Evolutionary conservation across 495 filamentous ascomycete genomes (phyloP).

Genomic region (Aspergillus hancockii): DNA sequence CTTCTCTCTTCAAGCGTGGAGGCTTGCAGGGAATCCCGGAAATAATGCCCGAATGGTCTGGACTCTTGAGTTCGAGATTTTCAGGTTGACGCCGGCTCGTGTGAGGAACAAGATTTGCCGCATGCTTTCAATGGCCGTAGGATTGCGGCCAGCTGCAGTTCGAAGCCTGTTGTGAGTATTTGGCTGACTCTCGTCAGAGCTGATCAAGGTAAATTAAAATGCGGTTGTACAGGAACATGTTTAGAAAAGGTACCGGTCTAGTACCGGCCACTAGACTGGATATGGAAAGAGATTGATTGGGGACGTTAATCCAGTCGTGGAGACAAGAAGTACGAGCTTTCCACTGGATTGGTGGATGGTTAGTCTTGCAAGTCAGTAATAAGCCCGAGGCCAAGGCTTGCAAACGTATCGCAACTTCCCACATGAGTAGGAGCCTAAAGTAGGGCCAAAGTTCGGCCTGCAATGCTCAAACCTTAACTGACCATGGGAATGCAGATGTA

Average conservation of each 20-base stretch:
- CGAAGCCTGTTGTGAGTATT: background rate
- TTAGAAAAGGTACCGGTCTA: background rate
- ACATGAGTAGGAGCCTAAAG: background rate
- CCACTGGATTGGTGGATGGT: no score
- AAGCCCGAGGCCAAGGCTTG: background rate
- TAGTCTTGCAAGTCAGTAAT: background rate
- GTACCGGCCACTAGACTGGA: background rate
- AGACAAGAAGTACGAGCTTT: no score
- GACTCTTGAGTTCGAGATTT: constrained; percentile 4
- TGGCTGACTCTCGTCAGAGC: background rate
- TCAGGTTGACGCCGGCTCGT: background rate
- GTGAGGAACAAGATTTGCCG: background rate
- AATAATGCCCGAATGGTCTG: constrained; percentile 26
- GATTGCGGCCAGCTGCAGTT: constrained; percentile 9
- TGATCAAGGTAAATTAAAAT: background rate
- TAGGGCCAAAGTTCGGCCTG: background rate
- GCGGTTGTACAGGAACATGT: background rate
- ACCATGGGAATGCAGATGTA: background rate
- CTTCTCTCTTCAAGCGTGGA: constrained; percentile 1
- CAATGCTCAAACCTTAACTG: background rate
- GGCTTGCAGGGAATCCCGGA: constrained; percentile 17
- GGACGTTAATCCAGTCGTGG: background rate
- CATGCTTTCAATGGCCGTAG: background rate
- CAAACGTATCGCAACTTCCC: background rate
- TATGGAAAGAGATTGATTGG: background rate